Evolutionary conservation across 495 filamentous ascomycete genomes (phyloP), one percentile per base, ranked within the genome.

Genomic region (Friedmanniomyces simplex): DNA sequence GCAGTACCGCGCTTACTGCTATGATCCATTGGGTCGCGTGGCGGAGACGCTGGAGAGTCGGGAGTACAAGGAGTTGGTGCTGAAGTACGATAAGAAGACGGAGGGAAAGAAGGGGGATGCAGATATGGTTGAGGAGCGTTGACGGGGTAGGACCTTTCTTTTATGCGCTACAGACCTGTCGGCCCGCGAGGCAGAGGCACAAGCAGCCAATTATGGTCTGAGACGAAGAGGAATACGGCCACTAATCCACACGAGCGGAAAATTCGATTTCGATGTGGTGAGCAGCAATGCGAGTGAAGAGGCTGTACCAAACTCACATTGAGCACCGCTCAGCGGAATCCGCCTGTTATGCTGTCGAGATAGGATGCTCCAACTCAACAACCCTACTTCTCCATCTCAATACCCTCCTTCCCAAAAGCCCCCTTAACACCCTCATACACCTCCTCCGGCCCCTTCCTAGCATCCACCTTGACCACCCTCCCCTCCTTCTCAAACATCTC

Each of bases 381-480:
- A 4, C 28, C 2, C 50, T 53, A 41, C 58, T 55, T 22, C 58
- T 30, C 5, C 43, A 53, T 54, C 57, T 73, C 61, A 37, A 83
- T 37, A 13, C 74, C 76, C 61, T 73, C 72, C 57, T 68, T 68
- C 65, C 66, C 69, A 65, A 88, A 68, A 32, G 71, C 71, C 61
- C 66, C 67, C 75, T 78, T 79, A 18, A 91, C 87, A 43, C 77
- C 70, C 59, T 72, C 69, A 73, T 90, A 95, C 30, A 98, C 90
- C 49, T 83, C 77, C 6, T 91, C 86, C 2, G 85, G 81, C 20
- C 69, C 61, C 22, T 77, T 77, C 28, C 80, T 82, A 24, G 89
- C 88, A 57, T 79, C 72, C 14, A 96, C 77, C 70, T 80, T 82
- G 59, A 93, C 82, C 22, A 97, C 90, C 71, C 85, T 86, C 45